Base-by-base conservation (phyloP, 73 alveolate species). In the Uronychia setigera region DNA sequence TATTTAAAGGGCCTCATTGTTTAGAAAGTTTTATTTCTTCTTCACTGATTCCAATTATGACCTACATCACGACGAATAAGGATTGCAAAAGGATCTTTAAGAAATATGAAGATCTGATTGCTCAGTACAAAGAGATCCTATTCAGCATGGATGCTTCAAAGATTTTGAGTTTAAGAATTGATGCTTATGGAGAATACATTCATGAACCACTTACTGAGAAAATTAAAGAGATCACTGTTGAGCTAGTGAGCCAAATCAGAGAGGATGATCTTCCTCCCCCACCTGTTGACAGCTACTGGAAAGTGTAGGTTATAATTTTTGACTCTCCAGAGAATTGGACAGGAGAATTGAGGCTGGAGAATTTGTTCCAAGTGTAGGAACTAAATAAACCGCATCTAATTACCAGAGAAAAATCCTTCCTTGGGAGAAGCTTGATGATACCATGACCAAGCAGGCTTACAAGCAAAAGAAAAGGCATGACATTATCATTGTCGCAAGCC, bases 401-500 rank as follows among this genome's bases (percentile, higher is more conserved):
- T 89, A 46, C 79, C 82, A 89, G 81, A 89, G 92, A 74, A 89
- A 87, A 78, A 80, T 87, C 58, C 81, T 87, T 35, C 93, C 93
- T 11, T 87, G 93, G 93, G 93, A 87, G 29, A n/a, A 85, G 34
- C 74, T 89, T 29, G 95, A 89, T 46, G 90, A 82, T 32, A 81
- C 67, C 31, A 57, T 27, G 59, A 81, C 85, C 1, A 35, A 76
- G 80, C 32, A 60, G 46, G 86, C 31, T 28, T 84, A 26, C 60
- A 81, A 87, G 58, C 31, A 80, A 74, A 79, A 89, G 92, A 85
- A 81, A 80, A 58, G 95, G 33, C 83, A 85, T 74, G 93, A 93
- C 25, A 85, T 93, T 33, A 93, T 93, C 1, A 86, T 93, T 78
- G 93, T 89, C 1, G 97, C 97, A 29, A 32, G 95, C 0, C 86